Base-by-base conservation (phyloP, 2,329 filamentous ascomycete species). In the Alternaria triticimaculans region DNA sequence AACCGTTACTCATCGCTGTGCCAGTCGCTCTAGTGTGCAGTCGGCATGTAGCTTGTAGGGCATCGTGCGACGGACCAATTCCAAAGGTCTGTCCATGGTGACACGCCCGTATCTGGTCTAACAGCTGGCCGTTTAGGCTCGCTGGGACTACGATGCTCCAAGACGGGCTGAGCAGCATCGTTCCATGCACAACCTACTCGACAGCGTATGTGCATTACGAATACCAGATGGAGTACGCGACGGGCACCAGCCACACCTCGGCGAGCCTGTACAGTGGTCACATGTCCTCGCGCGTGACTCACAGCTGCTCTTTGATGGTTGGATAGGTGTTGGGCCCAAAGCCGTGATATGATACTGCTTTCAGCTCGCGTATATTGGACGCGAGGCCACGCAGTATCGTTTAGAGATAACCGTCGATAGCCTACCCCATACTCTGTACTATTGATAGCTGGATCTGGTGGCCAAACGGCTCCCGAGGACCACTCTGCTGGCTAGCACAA, bases 241-340 rank as follows among this genome's bases (percentile, higher is more conserved):
- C 48, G 43, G 43, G 55, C 65, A 55, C 28, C 64, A 74, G 72
- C 72, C 72, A 71, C 71, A 69, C 63, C 55, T 63, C 63, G 49
- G 63, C 56, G 50, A 21, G 53, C 51, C 33, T 61, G 46, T 25
- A 43, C 23, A 15, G 10, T 15, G 48, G 62, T 71, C 69, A 72
- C 70, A 72, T 72, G 69, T 45, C n/a, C 44, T 9, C 18, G 14
- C 61, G 63, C 63, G 63, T 69, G 63, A 68, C 61, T 60, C 51
- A 56, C 43, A 43, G 33, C 15, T 30, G 41, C 56, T 62, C 55
- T 62, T 62, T 62, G 49, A 60, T 18, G 21, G 20, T 55, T 44
- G 46, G 6, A 8, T 18, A n/a, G n/a, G n/a, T 49, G 48, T 58
- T 62, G 57, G 59, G 7, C 20, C 28, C 49, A 37, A 37, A 5